A percentile compares a stretch with the other conserved stretches of the same genome.
These are phyloP conservation scores for Globisporangium spiculum DNA, from an alignment of 352 stramenopile species.

Conservation along the genomic window DNA sequence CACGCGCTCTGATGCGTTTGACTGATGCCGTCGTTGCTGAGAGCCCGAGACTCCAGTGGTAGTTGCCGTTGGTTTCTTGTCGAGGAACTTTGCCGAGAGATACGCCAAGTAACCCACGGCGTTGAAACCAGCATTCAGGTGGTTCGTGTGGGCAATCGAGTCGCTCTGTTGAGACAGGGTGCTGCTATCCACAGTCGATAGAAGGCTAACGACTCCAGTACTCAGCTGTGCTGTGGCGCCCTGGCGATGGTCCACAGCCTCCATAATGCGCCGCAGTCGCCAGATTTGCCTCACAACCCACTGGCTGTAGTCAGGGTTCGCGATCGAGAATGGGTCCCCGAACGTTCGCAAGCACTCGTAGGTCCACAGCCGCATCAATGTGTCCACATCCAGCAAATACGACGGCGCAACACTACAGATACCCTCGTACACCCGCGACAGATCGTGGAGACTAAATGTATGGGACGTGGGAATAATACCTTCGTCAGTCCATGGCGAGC, in stretches of 20 bases:
- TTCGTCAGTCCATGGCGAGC: background rate
- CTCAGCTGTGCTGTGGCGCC: background rate
- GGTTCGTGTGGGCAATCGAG: background rate
- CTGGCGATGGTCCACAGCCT: slow-evolving; percentile 19
- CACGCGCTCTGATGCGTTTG: background rate
- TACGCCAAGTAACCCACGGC: background rate
- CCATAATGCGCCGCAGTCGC: slow-evolving; percentile 22
- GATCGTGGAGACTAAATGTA: slow-evolving; percentile 43
- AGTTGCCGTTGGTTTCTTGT: slow-evolving; percentile 2
- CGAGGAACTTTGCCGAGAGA: slow-evolving; percentile 4
- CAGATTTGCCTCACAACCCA: slow-evolving; percentile 19
- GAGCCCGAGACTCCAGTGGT: background rate
- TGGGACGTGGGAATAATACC: background rate
- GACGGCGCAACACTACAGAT: slow-evolving; percentile 35
- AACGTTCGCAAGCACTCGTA: slow-evolving; percentile 49
- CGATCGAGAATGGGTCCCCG: slow-evolving; percentile 13
- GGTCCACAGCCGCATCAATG: slow-evolving; percentile 41
- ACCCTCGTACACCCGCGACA: slow-evolving; percentile 45
- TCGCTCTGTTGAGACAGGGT: background rate
- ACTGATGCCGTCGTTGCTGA: background rate
- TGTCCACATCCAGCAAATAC: slow-evolving; percentile 39
- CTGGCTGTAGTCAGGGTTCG: background rate
- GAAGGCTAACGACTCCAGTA: too few species aligned
- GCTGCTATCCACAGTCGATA: background rate
- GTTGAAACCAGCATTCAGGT: slow-evolving; percentile 8